Evolutionary conservation across 192 early-diverging fungal species (phyloP).

Genomic region (Radiomyces spectabilis): DNA sequence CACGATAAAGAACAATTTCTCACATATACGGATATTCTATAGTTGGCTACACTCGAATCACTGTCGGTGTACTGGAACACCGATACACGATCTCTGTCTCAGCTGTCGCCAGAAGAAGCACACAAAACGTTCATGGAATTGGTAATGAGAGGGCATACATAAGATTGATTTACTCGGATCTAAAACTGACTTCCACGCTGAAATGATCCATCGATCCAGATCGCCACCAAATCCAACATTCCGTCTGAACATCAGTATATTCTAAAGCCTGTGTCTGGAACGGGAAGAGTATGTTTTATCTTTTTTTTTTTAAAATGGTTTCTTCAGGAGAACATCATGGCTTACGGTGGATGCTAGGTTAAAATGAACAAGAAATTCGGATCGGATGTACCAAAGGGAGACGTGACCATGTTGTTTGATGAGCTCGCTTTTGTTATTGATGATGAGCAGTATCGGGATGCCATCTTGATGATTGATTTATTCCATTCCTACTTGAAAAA

Average conservation of each 20-base stretch:
- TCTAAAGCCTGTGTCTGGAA: slow-evolving; percentile 85
- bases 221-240: slow-evolving; percentile 50
- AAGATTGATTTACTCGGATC: too few relatives aligned
- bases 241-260: slow-evolving; percentile 73
- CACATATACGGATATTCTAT: not conserved
- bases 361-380: slow-evolving; percentile 67
- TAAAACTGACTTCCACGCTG: too few relatives aligned
- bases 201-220: too few relatives aligned
- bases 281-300: slow-evolving; percentile 65
- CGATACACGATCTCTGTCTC: slow-evolving; percentile 52
- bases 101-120: slow-evolving; percentile 47
- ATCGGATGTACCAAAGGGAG: slow-evolving; percentile 43
- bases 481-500: slow-evolving; percentile 78
- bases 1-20: not conserved
- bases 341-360: slow-evolving; percentile 33
- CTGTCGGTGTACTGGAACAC: slow-evolving; percentile 90
- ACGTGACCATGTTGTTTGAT: slow-evolving; percentile 76
- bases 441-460: slow-evolving; percentile 82
- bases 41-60: slow-evolving; percentile 55
- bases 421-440: slow-evolving; percentile 88
- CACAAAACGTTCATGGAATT: slow-evolving; percentile 33
- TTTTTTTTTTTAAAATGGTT: not conserved
- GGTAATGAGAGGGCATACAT: too few relatives aligned
- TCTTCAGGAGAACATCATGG: not conserved
- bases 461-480: slow-evolving; percentile 67